These are phyloP conservation scores for Aspergillus ochraceoroseus DNA, from an alignment of 2,329 filamentous ascomycete species.

Conservation along the genomic window DNA sequence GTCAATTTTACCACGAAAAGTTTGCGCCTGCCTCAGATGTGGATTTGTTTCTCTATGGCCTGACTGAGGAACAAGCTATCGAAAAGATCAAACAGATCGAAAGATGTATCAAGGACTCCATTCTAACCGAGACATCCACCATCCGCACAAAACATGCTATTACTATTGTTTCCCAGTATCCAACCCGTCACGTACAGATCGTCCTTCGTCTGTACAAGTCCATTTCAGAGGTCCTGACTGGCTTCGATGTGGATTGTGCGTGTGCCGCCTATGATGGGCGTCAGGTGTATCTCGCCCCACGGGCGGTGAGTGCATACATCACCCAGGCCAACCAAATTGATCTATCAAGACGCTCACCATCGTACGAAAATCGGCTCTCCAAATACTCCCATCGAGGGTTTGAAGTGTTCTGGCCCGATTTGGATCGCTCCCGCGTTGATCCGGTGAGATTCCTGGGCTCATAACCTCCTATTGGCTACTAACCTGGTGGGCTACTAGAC, in stretches of 20 bases:
- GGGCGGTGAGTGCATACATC: slow-evolving; percentile 71
- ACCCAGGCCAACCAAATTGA: slow-evolving; percentile 80
- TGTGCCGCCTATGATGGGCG: slow-evolving; percentile 75
- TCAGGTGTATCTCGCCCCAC: slow-evolving; percentile 72
- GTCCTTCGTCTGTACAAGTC: slow-evolving; percentile 81
- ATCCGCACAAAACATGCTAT: slow-evolving; percentile 82
- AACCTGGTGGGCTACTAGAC: slow-evolving; percentile 43
- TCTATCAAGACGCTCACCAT: slow-evolving; percentile 71
- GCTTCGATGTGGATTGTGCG: slow-evolving; percentile 82
- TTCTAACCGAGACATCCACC: slow-evolving; percentile 76
- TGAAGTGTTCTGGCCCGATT: slow-evolving; percentile 71
- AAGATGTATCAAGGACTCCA: slow-evolving; percentile 65
- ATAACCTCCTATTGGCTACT: not conserved
- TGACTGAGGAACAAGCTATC: slow-evolving; percentile 70
- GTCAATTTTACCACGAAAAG: slow-evolving; percentile 75
- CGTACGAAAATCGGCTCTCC: slow-evolving; percentile 79
- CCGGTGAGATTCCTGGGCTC: slow-evolving; percentile 42
- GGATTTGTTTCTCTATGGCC: slow-evolving; percentile 76
- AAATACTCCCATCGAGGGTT: slow-evolving; percentile 83
- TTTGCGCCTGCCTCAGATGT: slow-evolving; percentile 81
- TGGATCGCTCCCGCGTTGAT: slow-evolving; percentile 71
- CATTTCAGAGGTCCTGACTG: slow-evolving; percentile 76
- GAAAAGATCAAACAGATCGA: slow-evolving; percentile 85
- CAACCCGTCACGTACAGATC: slow-evolving; percentile 78
- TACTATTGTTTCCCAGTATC: slow-evolving; percentile 79